Evolutionary conservation across 495 filamentous ascomycete species (phyloP).

Genomic region (Cladorrhinum samala): DNA sequence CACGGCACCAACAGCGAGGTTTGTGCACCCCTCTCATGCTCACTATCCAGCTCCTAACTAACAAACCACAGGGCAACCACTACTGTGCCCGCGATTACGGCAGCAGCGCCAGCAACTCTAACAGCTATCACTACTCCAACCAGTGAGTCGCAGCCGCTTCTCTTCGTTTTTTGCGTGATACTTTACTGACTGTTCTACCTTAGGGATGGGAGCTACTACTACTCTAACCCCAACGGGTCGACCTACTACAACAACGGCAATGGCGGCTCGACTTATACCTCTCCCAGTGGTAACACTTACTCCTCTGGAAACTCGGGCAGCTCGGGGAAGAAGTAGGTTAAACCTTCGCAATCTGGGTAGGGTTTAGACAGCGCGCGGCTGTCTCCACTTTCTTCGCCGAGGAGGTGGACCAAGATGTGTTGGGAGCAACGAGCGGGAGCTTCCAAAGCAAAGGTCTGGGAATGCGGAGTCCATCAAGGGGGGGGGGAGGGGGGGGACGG

Average conservation of each 20-base stretch:
- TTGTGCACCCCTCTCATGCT: conserved; percentile 1
- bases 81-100: conserved; percentile 46
- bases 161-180: not conserved
- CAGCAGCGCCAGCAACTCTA: conserved; percentile 34
- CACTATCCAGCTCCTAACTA: not conserved
- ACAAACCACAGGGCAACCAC: conserved; percentile 42
- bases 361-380: too few species aligned
- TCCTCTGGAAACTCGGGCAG: not conserved
- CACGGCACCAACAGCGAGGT: conserved; percentile 40
- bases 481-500: too few species aligned
- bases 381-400: too few species aligned
- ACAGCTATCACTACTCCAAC: conserved; percentile 56
- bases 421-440: too few species aligned
- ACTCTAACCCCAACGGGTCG: conserved; percentile 49
- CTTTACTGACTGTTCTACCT: not conserved
- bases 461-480: too few species aligned
- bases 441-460: too few species aligned
- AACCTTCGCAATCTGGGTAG: too few species aligned
- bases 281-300: conserved; percentile 32
- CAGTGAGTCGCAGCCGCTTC: conserved; percentile 4
- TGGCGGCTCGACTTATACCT: conserved; percentile 38
- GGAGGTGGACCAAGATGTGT: too few species aligned
- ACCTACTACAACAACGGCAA: conserved; percentile 42
- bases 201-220: conserved; percentile 55
- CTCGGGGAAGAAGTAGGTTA: not conserved